Percentiles rank a stretch among this genome's conserved stretches.
Conservation (phyloP, 164 flowering plant genomes). For the Santalum album region DNA sequence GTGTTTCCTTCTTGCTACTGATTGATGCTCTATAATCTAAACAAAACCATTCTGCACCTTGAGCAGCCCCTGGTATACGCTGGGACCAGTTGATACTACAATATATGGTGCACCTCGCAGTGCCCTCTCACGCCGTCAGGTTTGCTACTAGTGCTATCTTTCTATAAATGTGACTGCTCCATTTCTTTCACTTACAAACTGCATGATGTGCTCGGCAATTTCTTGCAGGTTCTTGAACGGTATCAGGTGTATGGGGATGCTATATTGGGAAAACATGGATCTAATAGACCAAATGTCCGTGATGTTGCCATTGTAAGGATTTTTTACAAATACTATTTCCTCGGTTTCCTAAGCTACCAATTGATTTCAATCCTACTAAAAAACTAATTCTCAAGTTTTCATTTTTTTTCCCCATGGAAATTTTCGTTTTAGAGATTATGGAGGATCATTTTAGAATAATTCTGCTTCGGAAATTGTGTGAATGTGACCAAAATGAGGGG, state of each 20-base stretch:
- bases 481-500: too few relatives aligned
- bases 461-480: too few relatives aligned
- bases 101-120: conserved; percentile 60
- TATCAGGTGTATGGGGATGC: conserved; percentile 79
- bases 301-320: conserved; percentile 61
- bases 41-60: conserved; percentile 4
- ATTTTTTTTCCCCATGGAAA: too few relatives aligned
- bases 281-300: conserved; percentile 58
- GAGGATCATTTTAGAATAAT: too few relatives aligned
- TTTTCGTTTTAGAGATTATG: too few relatives aligned
- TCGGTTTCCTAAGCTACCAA: neutral
- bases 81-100: conserved; percentile 68
- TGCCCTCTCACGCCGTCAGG: conserved; percentile 81
- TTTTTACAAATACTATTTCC: neutral
- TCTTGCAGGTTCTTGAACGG: conserved; percentile 58
- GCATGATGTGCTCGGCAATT: neutral
- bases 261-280: conserved; percentile 53
- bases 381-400: too few relatives aligned
- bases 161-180: conserved; percentile 2
- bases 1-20: neutral
- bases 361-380: too few relatives aligned
- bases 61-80: conserved; percentile 71
- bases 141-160: conserved; percentile 18
- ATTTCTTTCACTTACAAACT: neutral
- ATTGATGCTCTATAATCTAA: neutral